Percentiles rank a stretch among this genome's conserved stretches.
phyloP scores from a whole-genome alignment of 2,329 filamentous ascomycete genomes.

The Ascocoryne sarcoides region DNA sequence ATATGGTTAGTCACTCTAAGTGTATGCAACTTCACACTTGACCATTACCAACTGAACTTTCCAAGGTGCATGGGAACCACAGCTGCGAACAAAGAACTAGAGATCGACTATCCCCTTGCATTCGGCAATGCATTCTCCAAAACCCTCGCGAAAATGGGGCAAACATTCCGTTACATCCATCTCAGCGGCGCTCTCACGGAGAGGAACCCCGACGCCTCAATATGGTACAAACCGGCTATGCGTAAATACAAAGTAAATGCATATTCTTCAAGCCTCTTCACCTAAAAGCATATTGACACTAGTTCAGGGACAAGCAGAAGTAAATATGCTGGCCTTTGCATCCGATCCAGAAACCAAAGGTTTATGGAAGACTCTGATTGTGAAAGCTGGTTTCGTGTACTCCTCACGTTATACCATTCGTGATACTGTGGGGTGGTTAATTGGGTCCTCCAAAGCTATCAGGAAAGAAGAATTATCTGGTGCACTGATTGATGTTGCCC shows the following conservation, averaged over 20 bases:
- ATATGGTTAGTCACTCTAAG: slow-evolving; percentile 10
- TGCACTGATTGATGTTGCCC: slow-evolving; percentile 1
- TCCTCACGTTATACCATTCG: not conserved
- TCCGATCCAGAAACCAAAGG: too few species aligned
- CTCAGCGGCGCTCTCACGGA: slow-evolving; percentile 24
- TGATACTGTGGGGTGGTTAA: slow-evolving; percentile 8
- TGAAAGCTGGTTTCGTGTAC: not conserved
- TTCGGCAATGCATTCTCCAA: not conserved
- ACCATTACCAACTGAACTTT: too few species aligned
- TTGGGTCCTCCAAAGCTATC: slow-evolving; percentile 9
- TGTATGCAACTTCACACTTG: too few species aligned
- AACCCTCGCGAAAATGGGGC: not conserved
- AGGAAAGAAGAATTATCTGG: slow-evolving; percentile 6
- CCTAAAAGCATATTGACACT: too few species aligned
- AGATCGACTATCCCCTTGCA: slow-evolving; percentile 5
- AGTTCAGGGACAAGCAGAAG: too few species aligned
- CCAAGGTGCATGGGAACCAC: not conserved
- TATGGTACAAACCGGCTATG: not conserved
- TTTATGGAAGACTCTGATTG: not conserved
- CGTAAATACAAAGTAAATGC: not conserved
- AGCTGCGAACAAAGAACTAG: slow-evolving; percentile 1
- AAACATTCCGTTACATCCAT: slow-evolving; percentile 36
- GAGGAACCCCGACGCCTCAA: not conserved
- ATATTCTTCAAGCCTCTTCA: not conserved
- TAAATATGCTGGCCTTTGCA: too few species aligned